Percentiles rank a stretch among this genome's conserved stretches.
Conservation (phyloP, 2,329 filamentous ascomycete species). For the Sclerotinia glacialis region DNA sequence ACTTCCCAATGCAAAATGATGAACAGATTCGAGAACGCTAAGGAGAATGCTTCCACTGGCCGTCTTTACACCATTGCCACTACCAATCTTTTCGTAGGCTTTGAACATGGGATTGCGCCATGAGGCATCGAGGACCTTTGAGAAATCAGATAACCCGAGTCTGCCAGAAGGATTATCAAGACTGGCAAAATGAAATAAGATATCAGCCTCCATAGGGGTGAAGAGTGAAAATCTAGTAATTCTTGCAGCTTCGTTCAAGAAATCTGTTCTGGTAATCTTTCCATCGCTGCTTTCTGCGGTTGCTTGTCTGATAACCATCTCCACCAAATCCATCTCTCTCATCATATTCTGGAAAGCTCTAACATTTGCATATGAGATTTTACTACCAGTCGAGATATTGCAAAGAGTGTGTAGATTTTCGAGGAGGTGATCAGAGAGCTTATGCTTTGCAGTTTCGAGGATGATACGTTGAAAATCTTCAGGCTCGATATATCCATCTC, state of each 20-base stretch:
- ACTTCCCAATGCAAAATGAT: conserved; percentile 88
- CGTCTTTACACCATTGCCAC: conserved; percentile 48
- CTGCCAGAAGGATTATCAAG: conserved; percentile 85
- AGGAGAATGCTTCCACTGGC: conserved; percentile 58
- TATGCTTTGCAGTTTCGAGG: conserved; percentile 85
- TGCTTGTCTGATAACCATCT: conserved; percentile 86
- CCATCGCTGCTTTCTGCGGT: conserved; percentile 79
- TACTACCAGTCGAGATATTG: conserved; percentile 87
- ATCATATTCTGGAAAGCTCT: conserved; percentile 98
- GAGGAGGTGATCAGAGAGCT: conserved; percentile 93
- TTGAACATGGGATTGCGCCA: conserved; percentile 64
- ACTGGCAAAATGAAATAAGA: conserved; percentile 96
- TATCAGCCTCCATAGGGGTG: conserved; percentile 98
- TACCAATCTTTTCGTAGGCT: conserved; percentile 35
- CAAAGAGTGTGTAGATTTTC: conserved; percentile 88
- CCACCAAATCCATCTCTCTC: conserved; percentile 94
- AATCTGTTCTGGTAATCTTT: conserved; percentile 91
- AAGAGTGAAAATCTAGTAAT: conserved; percentile 93
- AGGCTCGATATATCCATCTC: conserved; percentile 91
- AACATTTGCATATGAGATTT: conserved; percentile 97
- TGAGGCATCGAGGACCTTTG: conserved; percentile 89
- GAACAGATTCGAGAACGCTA: conserved; percentile 69
- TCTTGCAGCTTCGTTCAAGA: conserved; percentile 87
- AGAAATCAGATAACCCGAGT: conserved; percentile 79
- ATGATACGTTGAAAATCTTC: conserved; percentile 98